These are phyloP conservation scores for Friedmanniomyces endolithicus DNA, from an alignment of 495 filamentous ascomycete genomes.

Conservation along the genomic window DNA sequence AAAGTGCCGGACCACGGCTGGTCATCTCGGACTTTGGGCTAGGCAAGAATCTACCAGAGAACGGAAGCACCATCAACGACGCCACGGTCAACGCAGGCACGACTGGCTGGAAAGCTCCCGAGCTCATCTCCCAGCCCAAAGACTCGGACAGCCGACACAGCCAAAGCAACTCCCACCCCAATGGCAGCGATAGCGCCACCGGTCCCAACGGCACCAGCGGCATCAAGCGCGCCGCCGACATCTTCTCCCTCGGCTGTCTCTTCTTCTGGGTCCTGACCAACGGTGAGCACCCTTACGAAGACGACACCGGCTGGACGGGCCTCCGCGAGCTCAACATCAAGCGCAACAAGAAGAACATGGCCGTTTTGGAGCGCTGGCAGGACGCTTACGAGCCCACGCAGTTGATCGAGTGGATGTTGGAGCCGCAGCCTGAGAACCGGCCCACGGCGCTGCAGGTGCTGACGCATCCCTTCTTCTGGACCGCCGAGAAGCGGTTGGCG, in stretches of 20 bases:
- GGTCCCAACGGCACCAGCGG: constrained; percentile 43
- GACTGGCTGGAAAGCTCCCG: constrained; percentile 89
- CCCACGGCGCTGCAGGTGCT: constrained; percentile 63
- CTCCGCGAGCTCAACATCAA: constrained; percentile 96
- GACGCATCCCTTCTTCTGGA: constrained; percentile 95
- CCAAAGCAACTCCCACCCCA: constrained; percentile 26
- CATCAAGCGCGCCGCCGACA: constrained; percentile 89
- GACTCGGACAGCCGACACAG: constrained; percentile 43
- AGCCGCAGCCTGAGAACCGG: constrained; percentile 51
- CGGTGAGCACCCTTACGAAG: constrained; percentile 88
- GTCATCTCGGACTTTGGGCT: constrained; percentile 96
- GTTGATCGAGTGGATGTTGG: constrained; percentile 73
- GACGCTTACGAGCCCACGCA: constrained; percentile 77
- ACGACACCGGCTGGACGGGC: constrained; percentile 61
- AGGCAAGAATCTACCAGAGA: constrained; percentile 94
- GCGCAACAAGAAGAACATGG: constrained; percentile 64
- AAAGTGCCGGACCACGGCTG: constrained; percentile 50
- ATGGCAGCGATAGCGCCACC: constrained; percentile 21
- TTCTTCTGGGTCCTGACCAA: constrained; percentile 92
- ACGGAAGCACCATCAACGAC: constrained; percentile 85
- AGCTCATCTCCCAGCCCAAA: constrained; percentile 61
- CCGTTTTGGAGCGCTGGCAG: constrained; percentile 56
- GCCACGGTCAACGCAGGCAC: constrained; percentile 92
- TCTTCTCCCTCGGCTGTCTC: constrained; percentile 89
- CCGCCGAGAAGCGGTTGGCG: constrained; percentile 65